Evolutionary conservation across 306 rosid species (phyloP), one percentile per base, ranked within the genome.

Genomic region (Malus sylvestris): DNA sequence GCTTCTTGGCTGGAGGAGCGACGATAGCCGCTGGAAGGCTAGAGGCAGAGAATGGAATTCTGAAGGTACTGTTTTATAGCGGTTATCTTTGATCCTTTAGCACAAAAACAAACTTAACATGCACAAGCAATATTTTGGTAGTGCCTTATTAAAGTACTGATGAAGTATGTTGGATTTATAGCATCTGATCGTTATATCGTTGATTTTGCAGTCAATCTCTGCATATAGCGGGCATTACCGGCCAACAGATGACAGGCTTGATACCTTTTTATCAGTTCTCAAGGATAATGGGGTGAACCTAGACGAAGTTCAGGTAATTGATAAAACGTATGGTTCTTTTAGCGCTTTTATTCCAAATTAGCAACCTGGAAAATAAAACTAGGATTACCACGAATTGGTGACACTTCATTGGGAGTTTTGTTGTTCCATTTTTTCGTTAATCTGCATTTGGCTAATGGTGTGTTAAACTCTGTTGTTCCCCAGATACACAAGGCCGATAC

Each of bases 201-300:
- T 85, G 74, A 63, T 32, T 69, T 86, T 80, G 57, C 91, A 95
- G 99, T 86, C 96, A 59, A 86, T 95, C 78, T 95, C 97, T 73
- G 87, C 97, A 15, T 95, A 92, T 81, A 95, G 99, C 64, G 99
- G 99, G 68, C 99, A 95, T 78, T 95, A 95, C 80, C 89, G 96
- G n/a, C 99, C 99, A 63, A 85, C 95, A 6, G 91, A 90, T 42
- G 97, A 89, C 10, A 76, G 89, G 15, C 89, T 95, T 23, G 83
- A 86, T 65, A 57, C 87, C 71, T 87, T 92, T 81, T 67, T 88
- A 78, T 84, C 93, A 45, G 78, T 86, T 85, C 96, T 95, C 70
- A 74, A 81, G 74, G 88, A 88, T 81, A 88, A 87, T n/a, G 96
- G 96, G 57, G 97, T 95, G 83, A 81, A 84, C 6, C 91, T 89